A percentile compares a stretch with the other conserved stretches of the same genome.
Evolutionary conservation across 2,329 filamentous ascomycete genomes (phyloP).

Genomic region (Neonectria coccinea): DNA sequence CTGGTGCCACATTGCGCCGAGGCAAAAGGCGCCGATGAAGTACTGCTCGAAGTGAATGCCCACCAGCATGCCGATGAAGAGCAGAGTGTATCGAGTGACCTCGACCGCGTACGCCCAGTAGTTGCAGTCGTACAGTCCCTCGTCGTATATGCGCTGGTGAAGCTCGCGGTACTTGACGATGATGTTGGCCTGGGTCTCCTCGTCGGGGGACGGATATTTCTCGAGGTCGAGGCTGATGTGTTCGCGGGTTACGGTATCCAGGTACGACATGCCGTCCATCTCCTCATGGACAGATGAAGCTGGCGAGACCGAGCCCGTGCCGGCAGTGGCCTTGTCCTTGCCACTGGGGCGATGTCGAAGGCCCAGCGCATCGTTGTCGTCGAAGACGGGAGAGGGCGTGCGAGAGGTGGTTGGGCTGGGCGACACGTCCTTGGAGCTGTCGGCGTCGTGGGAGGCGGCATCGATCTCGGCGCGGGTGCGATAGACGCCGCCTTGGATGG

Average conservation of each 20-base stretch:
- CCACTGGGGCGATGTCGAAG: slow-evolving; percentile 47
- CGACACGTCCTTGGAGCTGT: slow-evolving; percentile 37
- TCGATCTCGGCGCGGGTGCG: slow-evolving; percentile 58
- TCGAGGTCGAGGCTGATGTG: slow-evolving; percentile 80
- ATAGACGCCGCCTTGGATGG: slow-evolving; percentile 90
- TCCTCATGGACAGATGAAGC: slow-evolving; percentile 65
- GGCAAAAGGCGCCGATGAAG: slow-evolving; percentile 74
- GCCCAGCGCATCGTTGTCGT: slow-evolving; percentile 47
- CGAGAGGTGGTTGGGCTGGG: slow-evolving; percentile 66
- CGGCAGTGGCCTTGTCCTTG: slow-evolving; percentile 33
- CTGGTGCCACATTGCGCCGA: slow-evolving; percentile 94
- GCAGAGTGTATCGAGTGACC: slow-evolving; percentile 72
- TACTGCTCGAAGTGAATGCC: slow-evolving; percentile 76
- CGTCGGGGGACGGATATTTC: slow-evolving; percentile 84
- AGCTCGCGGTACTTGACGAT: slow-evolving; percentile 85
- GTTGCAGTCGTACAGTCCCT: slow-evolving; percentile 86
- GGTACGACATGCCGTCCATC: slow-evolving; percentile 69
- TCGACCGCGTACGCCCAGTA: slow-evolving; percentile 85
- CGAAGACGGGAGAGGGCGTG: slow-evolving; percentile 63
- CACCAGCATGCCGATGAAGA: slow-evolving; percentile 72
- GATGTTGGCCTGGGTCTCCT: slow-evolving; percentile 78
- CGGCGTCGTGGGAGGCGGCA: slow-evolving; percentile 28
- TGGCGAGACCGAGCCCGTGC: slow-evolving; percentile 69
- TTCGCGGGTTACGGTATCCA: slow-evolving; percentile 79
- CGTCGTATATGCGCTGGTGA: slow-evolving; percentile 75